phyloP scores from a whole-genome alignment of 768 basidiomycete genomes.

The Daedaleopsis sinensis region DNA sequence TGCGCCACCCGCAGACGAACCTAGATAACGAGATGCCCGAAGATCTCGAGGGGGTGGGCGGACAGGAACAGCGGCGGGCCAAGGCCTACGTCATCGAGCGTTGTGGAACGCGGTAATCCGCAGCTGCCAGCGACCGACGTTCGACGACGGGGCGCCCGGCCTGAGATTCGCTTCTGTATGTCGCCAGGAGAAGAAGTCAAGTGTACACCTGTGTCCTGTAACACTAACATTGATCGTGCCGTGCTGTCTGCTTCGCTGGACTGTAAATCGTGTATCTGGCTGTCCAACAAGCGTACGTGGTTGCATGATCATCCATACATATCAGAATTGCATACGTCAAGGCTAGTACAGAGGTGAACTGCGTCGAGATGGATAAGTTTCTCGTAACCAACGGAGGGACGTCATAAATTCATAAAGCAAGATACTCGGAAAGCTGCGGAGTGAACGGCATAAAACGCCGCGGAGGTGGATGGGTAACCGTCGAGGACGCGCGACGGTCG shows the following conservation, averaged over 20 bases:
- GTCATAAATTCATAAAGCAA: background rate
- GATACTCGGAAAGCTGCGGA: background rate
- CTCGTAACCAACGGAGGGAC: background rate
- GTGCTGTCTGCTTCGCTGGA: constrained; percentile 7
- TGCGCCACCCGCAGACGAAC: constrained; percentile 43
- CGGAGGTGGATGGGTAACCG: background rate
- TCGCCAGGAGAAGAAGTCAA: constrained; percentile 3
- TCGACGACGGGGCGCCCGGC: background rate
- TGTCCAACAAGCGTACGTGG: background rate
- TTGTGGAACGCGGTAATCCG: constrained; percentile 60
- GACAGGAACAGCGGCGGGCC: constrained; percentile 81
- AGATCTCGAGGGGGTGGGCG: constrained; percentile 88
- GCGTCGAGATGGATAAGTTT: background rate
- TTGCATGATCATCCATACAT: background rate
- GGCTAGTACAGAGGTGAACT: background rate
- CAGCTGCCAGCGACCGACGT: background rate
- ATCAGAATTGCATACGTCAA: background rate
- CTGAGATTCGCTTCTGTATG: background rate
- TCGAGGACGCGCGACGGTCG: background rate
- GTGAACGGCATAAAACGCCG: background rate
- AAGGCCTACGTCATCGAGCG: constrained; percentile 73
- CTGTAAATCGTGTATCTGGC: background rate
- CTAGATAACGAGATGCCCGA: constrained; percentile 87
- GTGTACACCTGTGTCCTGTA: background rate
- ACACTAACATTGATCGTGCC: constrained; percentile 1